Evolutionary conservation across 2,329 filamentous ascomycete species (phyloP), one percentile per base, ranked within the genome.

Genomic region (Nemania sp.): DNA sequence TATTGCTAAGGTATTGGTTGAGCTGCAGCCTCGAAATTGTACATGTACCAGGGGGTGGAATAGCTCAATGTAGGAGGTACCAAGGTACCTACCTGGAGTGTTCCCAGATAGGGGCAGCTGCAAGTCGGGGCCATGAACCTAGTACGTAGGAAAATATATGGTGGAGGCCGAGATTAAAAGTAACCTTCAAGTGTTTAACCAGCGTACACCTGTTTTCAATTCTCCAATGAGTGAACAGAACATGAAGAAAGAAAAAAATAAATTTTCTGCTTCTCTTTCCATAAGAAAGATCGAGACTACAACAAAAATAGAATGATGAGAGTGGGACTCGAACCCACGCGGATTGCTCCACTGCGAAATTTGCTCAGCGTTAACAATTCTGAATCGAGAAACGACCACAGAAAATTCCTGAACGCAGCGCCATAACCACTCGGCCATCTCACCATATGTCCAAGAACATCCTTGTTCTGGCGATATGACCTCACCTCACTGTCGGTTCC

Each of bases 301-400:
- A 7, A 29, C 35, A 46, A 29, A 46, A 11, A 10, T n/a, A n/a
- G 3, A 17, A n/a, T 74, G 73, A 76, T 67, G 66, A 73, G 69
- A 73, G 73, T 76, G 73, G 72, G 74, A 76, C 69, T 75, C 71
- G 74, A 76, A 76, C 74, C 74, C 74, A 76, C 73, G 74, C 71
- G 73, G 73, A 75, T 73, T 73, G 70, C 71, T 71, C 70, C 69
- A 73, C 71, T 69, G 68, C 70, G 71, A 73, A 60, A 54, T 58
- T 60, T 51, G 46, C 42, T 60, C 65, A 39, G 35, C 11, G 35
- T 39, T 32, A 11, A 29, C 15, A 39, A 37, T 18, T 29, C 37
- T 49, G 25, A 9, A 47, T 29, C 25, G 25, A 29, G 25, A n/a
- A n/a, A 29, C 7, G 25, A 7, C 3, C 7, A 29, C 25, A 7